Evolutionary conservation across 345 rosid genomes (phyloP).

Genomic region (Balakata baccata): DNA sequence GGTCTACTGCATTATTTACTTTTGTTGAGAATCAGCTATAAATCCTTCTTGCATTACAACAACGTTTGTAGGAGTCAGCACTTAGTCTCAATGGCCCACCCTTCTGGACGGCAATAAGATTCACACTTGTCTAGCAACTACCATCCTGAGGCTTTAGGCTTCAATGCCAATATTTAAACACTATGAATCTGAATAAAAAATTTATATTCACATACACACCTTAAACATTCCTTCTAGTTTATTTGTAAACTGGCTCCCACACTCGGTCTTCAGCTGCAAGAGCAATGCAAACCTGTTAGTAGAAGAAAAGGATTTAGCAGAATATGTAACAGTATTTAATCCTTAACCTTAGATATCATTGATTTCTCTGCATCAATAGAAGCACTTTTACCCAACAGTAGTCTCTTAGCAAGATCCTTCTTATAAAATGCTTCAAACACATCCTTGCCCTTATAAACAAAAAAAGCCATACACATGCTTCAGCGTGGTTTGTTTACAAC

Average conservation of each 20-base stretch:
- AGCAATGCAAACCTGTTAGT: constrained; percentile 28
- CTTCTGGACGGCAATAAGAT: neutral
- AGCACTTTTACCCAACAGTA: constrained; percentile 93
- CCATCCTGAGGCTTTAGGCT: neutral
- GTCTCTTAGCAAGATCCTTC: constrained; percentile 97
- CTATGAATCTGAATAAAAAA: neutral
- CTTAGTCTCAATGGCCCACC: neutral
- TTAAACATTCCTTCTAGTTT: constrained; percentile 99
- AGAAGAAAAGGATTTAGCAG: neutral
- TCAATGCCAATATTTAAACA: neutral
- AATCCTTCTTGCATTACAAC: neutral
- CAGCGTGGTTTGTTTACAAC: constrained; percentile 19
- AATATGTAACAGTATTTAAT: neutral
- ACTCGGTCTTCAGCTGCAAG: constrained; percentile 92
- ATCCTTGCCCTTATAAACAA: constrained; percentile 73
- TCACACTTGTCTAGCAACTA: neutral
- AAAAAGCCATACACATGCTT: constrained; percentile 5
- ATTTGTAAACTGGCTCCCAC: constrained; percentile 98
- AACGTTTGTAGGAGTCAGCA: neutral
- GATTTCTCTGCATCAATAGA: constrained; percentile 99
- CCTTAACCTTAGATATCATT: constrained; percentile 88
- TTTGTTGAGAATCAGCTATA: neutral
- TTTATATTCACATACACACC: constrained; percentile 39
- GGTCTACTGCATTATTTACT: neutral
- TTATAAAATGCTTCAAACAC: constrained; percentile 97